phyloP scores from a whole-genome alignment of 2,329 filamentous ascomycete species.

The Sordariomycetes sp. region DNA sequence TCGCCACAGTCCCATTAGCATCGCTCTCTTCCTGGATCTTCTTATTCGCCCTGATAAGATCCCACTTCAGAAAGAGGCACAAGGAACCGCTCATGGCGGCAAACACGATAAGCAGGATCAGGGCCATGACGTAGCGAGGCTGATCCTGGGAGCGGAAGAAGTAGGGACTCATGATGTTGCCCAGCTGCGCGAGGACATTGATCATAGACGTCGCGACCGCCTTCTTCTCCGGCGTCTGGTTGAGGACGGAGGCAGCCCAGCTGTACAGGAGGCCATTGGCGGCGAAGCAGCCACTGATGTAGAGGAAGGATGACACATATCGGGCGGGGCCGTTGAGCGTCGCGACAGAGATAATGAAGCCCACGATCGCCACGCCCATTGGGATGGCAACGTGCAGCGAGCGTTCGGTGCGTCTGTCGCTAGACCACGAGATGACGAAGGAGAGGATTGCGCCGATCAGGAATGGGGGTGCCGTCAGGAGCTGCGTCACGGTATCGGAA shows the following conservation, averaged over 20 bases:
- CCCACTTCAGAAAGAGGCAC: too few relatives aligned
- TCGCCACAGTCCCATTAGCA: too few relatives aligned
- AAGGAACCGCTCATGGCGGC: too few relatives aligned
- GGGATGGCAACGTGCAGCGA: constrained; percentile 11
- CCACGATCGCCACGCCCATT: constrained; percentile 29
- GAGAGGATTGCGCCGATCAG: constrained; percentile 4
- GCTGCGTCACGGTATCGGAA: not conserved
- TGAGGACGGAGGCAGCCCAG: constrained; percentile 21
- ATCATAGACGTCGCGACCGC: constrained; percentile 22
- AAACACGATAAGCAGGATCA: not conserved
- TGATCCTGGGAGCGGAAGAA: not conserved
- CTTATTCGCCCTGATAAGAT: too few relatives aligned
- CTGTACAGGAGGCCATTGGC: constrained; percentile 22
- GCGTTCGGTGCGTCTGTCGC: constrained; percentile 11
- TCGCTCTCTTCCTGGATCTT: too few relatives aligned
- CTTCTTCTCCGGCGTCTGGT: constrained; percentile 25
- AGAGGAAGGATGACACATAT: constrained; percentile 14
- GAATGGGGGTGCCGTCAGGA: constrained; percentile 1
- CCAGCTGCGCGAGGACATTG: constrained; percentile 22
- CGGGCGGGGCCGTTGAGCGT: constrained; percentile 10
- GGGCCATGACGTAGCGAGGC: not conserved
- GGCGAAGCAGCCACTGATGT: constrained; percentile 11
- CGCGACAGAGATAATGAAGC: constrained; percentile 15
- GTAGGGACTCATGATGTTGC: not conserved
- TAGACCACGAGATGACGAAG: not conserved